Evolutionary conservation across 129 eudicot genomes (phyloP).

Genomic region (Lonicera japonica): DNA sequence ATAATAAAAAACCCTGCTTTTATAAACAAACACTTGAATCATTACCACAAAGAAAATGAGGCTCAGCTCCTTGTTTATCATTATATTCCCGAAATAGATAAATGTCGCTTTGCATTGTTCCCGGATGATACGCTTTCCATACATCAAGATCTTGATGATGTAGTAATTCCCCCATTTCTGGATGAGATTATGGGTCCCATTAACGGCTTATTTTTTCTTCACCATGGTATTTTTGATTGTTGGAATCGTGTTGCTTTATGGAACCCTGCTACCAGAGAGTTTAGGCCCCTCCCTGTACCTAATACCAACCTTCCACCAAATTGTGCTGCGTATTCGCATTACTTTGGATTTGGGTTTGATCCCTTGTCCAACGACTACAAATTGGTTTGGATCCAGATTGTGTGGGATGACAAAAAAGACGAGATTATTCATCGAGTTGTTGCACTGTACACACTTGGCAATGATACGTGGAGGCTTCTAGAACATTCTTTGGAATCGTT

Average conservation of each 20-base stretch:
- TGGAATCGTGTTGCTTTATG: background rate
- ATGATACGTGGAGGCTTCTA: conserved; percentile 18
- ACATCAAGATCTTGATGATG: conserved; percentile 1
- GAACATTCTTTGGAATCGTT: background rate
- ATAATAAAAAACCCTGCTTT: too few relatives aligned
- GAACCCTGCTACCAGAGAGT: conserved; percentile 15
- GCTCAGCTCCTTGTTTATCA: conserved; percentile 7
- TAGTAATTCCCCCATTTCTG: background rate
- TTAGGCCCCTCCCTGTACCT: background rate
- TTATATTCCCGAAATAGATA: background rate
- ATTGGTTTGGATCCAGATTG: background rate
- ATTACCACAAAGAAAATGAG: too few relatives aligned
- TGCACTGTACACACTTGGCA: conserved; percentile 10
- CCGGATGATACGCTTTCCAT: background rate
- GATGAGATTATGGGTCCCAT: background rate
- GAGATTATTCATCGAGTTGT: background rate
- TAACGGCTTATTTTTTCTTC: conserved; percentile 2
- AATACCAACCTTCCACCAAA: background rate
- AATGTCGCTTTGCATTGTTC: background rate
- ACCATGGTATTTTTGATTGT: background rate
- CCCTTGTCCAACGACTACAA: conserved; percentile 7
- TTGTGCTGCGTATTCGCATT: background rate
- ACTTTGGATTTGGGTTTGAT: conserved; percentile 6
- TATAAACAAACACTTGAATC: too few relatives aligned
- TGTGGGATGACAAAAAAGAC: background rate